Evolutionary conservation across 768 basidiomycete species (phyloP), one percentile per base, ranked within the genome.

Genomic region (Dentipellis fragilis): DNA sequence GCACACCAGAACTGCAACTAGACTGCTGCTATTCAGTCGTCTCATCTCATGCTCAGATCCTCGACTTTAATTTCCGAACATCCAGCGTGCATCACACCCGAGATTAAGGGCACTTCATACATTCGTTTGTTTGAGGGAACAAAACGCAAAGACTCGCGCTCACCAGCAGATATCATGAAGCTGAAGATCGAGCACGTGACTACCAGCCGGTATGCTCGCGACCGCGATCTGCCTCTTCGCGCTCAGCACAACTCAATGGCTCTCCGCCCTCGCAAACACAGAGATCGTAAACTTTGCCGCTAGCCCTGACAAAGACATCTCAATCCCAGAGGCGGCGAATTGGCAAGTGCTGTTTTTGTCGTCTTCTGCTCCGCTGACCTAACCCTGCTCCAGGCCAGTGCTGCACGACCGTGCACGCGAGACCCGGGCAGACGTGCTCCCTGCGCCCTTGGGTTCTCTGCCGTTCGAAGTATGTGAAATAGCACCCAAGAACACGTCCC

Each of bases 251-350:
- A 29, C 29, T 3, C 52, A 53, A 40, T 40, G 10, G 9, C 21
- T 46, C 40, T 21, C 34, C 34, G 45, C 51, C 10, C 54, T 60
- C 19, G 81, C 76, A 19, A 84, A 86, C 66, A 86, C 84, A 37
- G 83, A 86, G 69, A 84, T 86, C 61, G 67, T 81, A 65, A 81
- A 80, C 65, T 81, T 85, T 63, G 65, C 64, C 22, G 68, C 72
- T 48, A 61, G 67, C 14, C 66, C 66, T 42, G 62, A 58, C 6
- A 52, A 58, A 16, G 63, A 65, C 35, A 49, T 64, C 42, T 56
- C 23, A 17, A 64, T 57, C 45, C 64, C 64, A 36, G 70, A 71
- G 68, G 51, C 60, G 1, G 37, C 55, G 12, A 50, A 72, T 36
- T 66, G 72, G 62, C 60, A 56, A 45, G 62, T 38, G 36, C 8